Evolutionary conservation across 2,329 filamentous ascomycete species (phyloP), one percentile per base, ranked within the genome.

Genomic region (Epichloe typhina): DNA sequence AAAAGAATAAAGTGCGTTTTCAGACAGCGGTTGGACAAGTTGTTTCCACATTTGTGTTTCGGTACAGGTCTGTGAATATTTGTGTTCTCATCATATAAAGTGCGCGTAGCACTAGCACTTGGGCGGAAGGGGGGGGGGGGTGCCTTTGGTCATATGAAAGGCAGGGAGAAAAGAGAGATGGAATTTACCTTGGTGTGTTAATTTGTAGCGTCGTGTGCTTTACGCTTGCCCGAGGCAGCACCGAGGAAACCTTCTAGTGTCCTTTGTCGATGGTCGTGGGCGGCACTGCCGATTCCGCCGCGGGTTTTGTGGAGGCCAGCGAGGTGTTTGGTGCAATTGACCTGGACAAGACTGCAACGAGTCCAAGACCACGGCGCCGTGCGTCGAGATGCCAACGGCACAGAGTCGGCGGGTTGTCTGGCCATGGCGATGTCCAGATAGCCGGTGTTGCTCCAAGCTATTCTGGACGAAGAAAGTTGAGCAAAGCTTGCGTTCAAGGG

Each of bases 11-110:
- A 51, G 45, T 31, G 46, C 45, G 21, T 50, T 51, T 51, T 86
- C 83, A 87, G 83, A 87, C 81, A 88, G 84, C 83, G 84, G 83
- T 88, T 88, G 84, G 80, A 82, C 80, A 79, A 80, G 70, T 70
- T 72, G 65, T 72, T 76, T 86, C 83, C 75, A 85, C 83, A 87
- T 74, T 74, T 57, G 61, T 61, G 64, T 63, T 84, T 88, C 82
- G 76, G 84, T 84, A 84, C 84, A 88, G 84, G 84, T 88, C 84
- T 88, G 83, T 88, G 84, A 84, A 78, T 72, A 70, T 72, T 73
- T 76, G 70, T 62, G 71, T 67, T 76, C 72, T 88, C 82, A 85
- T 87, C 85, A 87, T 80, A 26, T 51, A 33, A 12, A 49, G 43
- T 53, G 37, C 26, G 41, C 41, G 13, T 35, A 49, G 43, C 44